Evolutionary conservation across 345 rosid genomes (phyloP).

Genomic region (Theobroma cacao): DNA sequence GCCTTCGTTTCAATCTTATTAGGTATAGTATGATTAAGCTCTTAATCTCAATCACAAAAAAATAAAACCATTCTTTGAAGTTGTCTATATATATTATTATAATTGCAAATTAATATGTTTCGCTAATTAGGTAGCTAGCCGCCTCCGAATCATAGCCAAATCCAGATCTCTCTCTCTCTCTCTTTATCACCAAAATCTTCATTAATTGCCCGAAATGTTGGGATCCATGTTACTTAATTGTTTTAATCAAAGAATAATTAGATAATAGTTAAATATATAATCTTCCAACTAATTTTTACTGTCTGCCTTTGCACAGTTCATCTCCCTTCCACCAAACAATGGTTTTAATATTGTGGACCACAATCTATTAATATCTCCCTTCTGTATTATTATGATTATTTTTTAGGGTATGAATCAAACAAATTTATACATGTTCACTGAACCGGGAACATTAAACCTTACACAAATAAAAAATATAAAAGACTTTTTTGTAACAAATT

Average conservation of each 20-base stretch:
- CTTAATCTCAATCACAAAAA: neutral
- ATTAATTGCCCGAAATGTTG: neutral
- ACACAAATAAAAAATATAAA: neutral
- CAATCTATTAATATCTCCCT: neutral
- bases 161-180: neutral
- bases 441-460: neutral
- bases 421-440: neutral
- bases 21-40: neutral
- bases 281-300: conserved; percentile 14
- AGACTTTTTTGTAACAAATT: neutral
- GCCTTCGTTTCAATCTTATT: neutral
- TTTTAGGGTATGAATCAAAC: neutral
- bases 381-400: neutral
- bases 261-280: neutral
- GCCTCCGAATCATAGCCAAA: neutral
- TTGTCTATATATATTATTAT: neutral
- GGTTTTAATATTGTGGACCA: neutral
- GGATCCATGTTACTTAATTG: neutral
- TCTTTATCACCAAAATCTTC: neutral
- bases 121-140: neutral
- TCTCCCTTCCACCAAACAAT: conserved; percentile 29
- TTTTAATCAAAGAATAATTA: neutral
- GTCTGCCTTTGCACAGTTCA: conserved; percentile 19
- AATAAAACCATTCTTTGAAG: neutral
- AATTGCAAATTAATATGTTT: neutral